Evolutionary conservation across 1,284 basidiomycete genomes (phyloP).

Genomic region (Leccinum fuscescens): DNA sequence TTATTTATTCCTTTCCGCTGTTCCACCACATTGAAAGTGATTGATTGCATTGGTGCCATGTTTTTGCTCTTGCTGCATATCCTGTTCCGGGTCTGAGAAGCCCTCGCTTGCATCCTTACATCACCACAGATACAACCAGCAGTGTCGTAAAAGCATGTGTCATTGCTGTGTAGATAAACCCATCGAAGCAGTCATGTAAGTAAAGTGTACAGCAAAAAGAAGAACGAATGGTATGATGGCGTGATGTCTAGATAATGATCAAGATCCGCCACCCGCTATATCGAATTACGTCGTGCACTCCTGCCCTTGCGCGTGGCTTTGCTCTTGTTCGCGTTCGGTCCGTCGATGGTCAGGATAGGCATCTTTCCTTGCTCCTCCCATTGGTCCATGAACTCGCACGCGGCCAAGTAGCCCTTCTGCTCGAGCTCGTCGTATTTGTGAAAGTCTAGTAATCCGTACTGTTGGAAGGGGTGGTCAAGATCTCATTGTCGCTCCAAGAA

Average conservation of each 20-base stretch:
- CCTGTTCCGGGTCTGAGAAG: constrained; percentile 12
- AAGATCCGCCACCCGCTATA: constrained; percentile 29
- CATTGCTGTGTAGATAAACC: constrained; percentile 20
- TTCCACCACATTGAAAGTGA: constrained; percentile 8
- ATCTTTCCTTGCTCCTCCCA: constrained; percentile 83
- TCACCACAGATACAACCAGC: constrained; percentile 5
- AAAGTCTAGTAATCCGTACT: constrained; percentile 82
- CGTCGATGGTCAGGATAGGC: constrained; percentile 67
- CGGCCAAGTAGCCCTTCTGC: constrained; percentile 79
- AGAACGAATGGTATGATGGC: not conserved
- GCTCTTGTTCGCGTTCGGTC: constrained; percentile 40
- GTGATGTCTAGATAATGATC: not conserved
- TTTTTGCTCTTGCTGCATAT: constrained; percentile 22
- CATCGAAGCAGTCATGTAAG: constrained; percentile 6
- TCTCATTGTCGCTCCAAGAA: not conserved
- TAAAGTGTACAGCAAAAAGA: not conserved
- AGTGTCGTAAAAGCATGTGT: constrained; percentile 17
- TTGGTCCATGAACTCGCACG: constrained; percentile 70
- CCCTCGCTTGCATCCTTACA: constrained; percentile 15
- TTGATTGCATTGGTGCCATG: constrained; percentile 11
- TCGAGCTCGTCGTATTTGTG: constrained; percentile 82
- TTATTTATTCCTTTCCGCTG: constrained; percentile 28
- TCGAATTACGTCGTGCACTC: constrained; percentile 75
- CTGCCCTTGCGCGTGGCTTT: constrained; percentile 65
- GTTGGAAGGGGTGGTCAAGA: not conserved